Conservation (phyloP, 768 basidiomycete species). For the Amanita jacksonii region DNA sequence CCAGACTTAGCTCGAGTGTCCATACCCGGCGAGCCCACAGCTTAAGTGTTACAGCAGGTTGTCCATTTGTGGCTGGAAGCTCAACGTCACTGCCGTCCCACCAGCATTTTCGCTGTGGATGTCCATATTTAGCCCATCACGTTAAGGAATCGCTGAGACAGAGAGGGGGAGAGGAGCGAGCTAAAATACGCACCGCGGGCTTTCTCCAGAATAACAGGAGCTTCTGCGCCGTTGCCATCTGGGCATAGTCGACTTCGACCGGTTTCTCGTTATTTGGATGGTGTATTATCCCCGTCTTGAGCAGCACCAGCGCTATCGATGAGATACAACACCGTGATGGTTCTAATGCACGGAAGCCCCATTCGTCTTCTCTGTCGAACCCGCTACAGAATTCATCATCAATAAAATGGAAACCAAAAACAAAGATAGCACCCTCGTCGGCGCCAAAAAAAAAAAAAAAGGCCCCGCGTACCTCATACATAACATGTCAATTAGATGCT, state of each 20-base stretch:
- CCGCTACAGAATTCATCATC: conserved; percentile 44
- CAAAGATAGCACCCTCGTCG: not conserved
- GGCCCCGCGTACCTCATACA: conserved; percentile 79
- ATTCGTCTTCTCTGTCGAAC: conserved; percentile 94
- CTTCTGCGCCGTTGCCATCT: conserved; percentile 98
- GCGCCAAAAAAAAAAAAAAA: not conserved
- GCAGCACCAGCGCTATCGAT: conserved; percentile 91
- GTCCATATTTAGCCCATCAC: conserved; percentile 7
- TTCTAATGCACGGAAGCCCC: conserved; percentile 95
- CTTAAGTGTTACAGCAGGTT: conserved; percentile 56
- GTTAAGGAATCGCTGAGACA: not conserved
- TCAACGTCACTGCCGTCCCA: conserved; percentile 97
- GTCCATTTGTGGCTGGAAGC: conserved; percentile 46
- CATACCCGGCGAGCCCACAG: conserved; percentile 97
- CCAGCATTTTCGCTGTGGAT: conserved; percentile 92
- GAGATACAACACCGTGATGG: conserved; percentile 97
- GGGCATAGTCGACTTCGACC: conserved; percentile 79
- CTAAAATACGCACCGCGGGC: conserved; percentile 95
- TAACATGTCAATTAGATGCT: conserved; percentile 99
- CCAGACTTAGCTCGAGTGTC: conserved; percentile 95
- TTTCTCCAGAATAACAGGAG: conserved; percentile 97
- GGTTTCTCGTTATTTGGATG: conserved; percentile 54
- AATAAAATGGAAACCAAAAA: not conserved
- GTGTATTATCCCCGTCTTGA: conserved; percentile 94
- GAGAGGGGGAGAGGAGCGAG: conserved; percentile 6